Percentiles rank a stretch among this genome's conserved stretches.
Evolutionary conservation across 768 basidiomycete genomes (phyloP).

Genomic region (Kondoa malvinella): DNA sequence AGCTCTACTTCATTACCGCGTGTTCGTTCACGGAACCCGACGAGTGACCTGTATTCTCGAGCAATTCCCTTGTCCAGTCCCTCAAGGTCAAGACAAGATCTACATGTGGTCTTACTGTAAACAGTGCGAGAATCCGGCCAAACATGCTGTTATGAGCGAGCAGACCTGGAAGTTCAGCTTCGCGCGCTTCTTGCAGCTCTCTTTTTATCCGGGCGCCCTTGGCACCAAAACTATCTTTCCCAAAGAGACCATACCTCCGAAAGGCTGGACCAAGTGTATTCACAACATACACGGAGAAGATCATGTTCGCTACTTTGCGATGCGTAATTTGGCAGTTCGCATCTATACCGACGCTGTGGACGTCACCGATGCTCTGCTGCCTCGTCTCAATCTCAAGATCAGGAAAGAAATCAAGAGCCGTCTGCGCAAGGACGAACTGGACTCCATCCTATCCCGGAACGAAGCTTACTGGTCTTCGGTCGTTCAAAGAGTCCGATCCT

Average conservation of each 20-base stretch:
- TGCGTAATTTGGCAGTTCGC: slow-evolving; percentile 37
- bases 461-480: slow-evolving; percentile 37
- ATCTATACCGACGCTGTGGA: slow-evolving; percentile 71
- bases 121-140: slow-evolving; percentile 62
- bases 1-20: slow-evolving; percentile 62
- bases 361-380: slow-evolving; percentile 73
- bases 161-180: slow-evolving; percentile 85
- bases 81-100: slow-evolving; percentile 41
- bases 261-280: no score
- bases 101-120: slow-evolving; percentile 62
- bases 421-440: slow-evolving; percentile 81
- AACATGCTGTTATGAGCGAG: slow-evolving; percentile 76
- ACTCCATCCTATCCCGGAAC: slow-evolving; percentile 56
- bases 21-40: slow-evolving; percentile 61
- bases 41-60: slow-evolving; percentile 6
- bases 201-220: slow-evolving; percentile 83
- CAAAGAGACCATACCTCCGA: no score
- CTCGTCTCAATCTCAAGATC: slow-evolving; percentile 68
- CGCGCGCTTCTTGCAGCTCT: slow-evolving; percentile 85
- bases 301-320: slow-evolving; percentile 79
- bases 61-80: slow-evolving; percentile 45
- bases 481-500: slow-evolving; percentile 28
- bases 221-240: slow-evolving; percentile 37
- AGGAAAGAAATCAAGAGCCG: slow-evolving; percentile 72
- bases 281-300: slow-evolving; percentile 78